These are phyloP conservation scores for Geotrichum bryndzae DNA, from an alignment of 1,139 yeast genomes.

Conservation along the genomic window DNA sequence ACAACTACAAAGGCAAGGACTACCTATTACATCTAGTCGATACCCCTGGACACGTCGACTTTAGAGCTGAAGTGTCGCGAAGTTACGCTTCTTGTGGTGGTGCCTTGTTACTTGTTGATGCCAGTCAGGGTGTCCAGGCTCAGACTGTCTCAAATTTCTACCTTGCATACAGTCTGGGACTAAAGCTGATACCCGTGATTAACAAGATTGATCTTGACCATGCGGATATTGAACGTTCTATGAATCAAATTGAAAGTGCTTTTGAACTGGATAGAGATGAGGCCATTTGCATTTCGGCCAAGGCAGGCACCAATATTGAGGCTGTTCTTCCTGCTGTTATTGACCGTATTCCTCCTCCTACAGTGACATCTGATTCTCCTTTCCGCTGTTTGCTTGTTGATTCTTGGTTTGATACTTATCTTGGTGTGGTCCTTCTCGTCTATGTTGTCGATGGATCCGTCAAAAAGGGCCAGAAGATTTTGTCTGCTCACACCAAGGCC, in stretches of 20 bases:
- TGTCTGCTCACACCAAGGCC: conserved; percentile 70
- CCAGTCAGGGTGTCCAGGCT: conserved; percentile 94
- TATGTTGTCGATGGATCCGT: conserved; percentile 79
- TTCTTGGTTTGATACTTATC: conserved; percentile 92
- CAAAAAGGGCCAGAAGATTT: conserved; percentile 64
- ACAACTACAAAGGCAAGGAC: conserved; percentile 62
- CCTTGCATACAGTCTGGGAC: conserved; percentile 78
- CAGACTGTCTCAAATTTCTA: conserved; percentile 96
- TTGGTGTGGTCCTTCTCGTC: conserved; percentile 87
- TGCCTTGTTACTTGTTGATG: conserved; percentile 84
- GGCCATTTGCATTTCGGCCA: conserved; percentile 84
- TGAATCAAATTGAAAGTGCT: conserved; percentile 75
- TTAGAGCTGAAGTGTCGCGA: conserved; percentile 86
- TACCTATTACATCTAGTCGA: conserved; percentile 85
- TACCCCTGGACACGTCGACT: conserved; percentile 98
- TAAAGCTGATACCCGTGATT: conserved; percentile 79
- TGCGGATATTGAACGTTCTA: conserved; percentile 76
- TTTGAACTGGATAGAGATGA: conserved; percentile 74
- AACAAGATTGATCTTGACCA: conserved; percentile 87
- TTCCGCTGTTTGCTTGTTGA: conserved; percentile 79
- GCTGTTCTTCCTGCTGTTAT: conserved; percentile 72
- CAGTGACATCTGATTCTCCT: conserved; percentile 50
- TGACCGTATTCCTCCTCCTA: conserved; percentile 69
- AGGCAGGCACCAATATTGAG: conserved; percentile 78
- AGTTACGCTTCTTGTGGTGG: conserved; percentile 97